Base-by-base conservation (phyloP, 495 filamentous ascomycete species). In the Aspergillus olivimuriae region DNA sequence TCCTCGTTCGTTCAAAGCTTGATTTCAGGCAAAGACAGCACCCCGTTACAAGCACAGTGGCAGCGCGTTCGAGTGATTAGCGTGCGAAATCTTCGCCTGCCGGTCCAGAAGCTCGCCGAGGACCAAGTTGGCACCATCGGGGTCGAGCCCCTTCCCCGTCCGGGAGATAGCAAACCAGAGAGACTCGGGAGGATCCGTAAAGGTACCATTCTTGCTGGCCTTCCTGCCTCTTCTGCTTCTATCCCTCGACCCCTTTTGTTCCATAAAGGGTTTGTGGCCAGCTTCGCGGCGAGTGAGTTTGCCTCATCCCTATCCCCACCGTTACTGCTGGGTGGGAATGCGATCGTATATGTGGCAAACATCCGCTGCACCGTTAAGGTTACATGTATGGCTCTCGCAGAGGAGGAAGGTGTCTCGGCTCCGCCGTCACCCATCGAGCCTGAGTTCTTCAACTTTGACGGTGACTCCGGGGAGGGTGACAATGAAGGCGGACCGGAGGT, bases 101-200 rank as follows among this genome's bases (percentile, higher is more conserved):
- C 92, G 0, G 87, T 94, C 2, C 84, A 80, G 35, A 82, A 72
- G 0, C 72, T 98, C 1, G 68, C 77, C 12, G 74, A 79, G 11
- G 92, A 87, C 39, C 89, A 96, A 69, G 91, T 92, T 2, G 92
- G 94, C 2, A 94, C 89, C 2, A 78, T 98, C 19, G 91, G 90
- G 2, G 68, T 96, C 44, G 76, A 85, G 15, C 78, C 84, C 1
- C 62, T 75, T 32, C 46, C 58, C 2, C 50, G 48, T 16, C 43
- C 53, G 20, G 46, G 61, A 7, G 44, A 58, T 9, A 56, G 53
- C 8, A 39, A 47, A 12, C 40, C 50, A 3, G 57, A 56, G 10
- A 57, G 54, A 14, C 51, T 70, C 31, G 60, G 57, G 37, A 73
- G 78, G 23, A 72, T 92, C 14, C 78, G 88, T 31, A 92, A 90